A percentile compares a stretch with the other conserved stretches of the same genome.
Evolutionary conservation across 108 stramenopile species (phyloP).

Genomic region (Mediolabrus comicus): DNA sequence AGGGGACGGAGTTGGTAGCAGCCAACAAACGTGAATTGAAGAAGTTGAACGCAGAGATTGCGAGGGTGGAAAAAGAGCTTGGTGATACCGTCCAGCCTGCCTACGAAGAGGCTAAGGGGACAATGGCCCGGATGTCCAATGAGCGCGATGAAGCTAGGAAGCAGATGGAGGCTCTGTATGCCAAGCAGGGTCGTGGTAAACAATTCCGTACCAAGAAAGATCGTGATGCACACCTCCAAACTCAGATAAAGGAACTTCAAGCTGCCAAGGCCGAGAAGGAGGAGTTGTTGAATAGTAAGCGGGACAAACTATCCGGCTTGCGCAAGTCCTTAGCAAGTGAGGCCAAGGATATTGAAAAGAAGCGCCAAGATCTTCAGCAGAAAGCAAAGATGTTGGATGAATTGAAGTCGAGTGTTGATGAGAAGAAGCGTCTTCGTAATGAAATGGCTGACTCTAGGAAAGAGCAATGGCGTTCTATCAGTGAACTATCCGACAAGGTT

Average conservation of each 20-base stretch:
- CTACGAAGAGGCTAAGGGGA: constrained; percentile 58
- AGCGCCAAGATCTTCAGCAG: constrained; percentile 47
- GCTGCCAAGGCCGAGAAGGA: constrained; percentile 66
- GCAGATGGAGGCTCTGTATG: constrained; percentile 82
- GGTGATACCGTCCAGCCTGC: constrained; percentile 53
- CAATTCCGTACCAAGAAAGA: constrained; percentile 85
- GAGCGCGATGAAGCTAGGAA: constrained; percentile 63
- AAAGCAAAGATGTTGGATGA: constrained; percentile 52
- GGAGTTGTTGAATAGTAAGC: constrained; percentile 49
- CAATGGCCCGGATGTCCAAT: constrained; percentile 48
- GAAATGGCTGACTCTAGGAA: constrained; percentile 80
- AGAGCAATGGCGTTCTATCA: constrained; percentile 66
- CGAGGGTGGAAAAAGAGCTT: constrained; percentile 50
- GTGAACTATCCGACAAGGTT: constrained; percentile 64
- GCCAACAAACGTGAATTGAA: constrained; percentile 61
- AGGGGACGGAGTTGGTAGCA: constrained; percentile 54
- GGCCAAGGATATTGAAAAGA: constrained; percentile 40
- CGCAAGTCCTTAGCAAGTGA: constrained; percentile 47
- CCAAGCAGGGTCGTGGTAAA: constrained; percentile 89
- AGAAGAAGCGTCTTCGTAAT: constrained; percentile 61
- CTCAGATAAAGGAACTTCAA: constrained; percentile 65
- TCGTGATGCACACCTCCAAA: constrained; percentile 75
- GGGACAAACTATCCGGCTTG: constrained; percentile 59
- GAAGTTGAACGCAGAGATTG: constrained; percentile 57
- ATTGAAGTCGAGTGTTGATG: constrained; percentile 60